Percentiles rank a stretch among this genome's conserved stretches.
Evolutionary conservation across 768 basidiomycete species (phyloP).

Genomic region (Roridomyces roridus): DNA sequence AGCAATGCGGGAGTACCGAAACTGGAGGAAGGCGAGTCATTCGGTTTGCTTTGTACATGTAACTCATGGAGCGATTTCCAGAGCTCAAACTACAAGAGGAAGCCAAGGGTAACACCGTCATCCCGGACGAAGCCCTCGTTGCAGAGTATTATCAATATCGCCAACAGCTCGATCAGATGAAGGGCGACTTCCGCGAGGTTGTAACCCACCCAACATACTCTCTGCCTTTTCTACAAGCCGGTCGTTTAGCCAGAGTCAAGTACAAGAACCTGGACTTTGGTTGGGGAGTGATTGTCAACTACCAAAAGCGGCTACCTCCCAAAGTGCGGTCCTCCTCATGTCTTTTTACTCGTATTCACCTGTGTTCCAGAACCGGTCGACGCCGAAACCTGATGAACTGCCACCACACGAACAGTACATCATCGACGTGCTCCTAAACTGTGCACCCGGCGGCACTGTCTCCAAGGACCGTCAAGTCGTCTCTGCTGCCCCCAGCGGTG

Average conservation of each 20-base stretch:
- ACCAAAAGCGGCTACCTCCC: slow-evolving; percentile 82
- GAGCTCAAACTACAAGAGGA: slow-evolving; percentile 81
- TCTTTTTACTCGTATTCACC: neutral
- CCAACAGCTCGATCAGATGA: slow-evolving; percentile 92
- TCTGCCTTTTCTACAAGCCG: slow-evolving; percentile 92
- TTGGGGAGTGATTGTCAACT: slow-evolving; percentile 95
- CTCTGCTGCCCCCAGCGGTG: slow-evolving; percentile 66
- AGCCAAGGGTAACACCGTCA: slow-evolving; percentile 62
- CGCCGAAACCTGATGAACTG: slow-evolving; percentile 70
- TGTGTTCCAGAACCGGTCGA: slow-evolving; percentile 60
- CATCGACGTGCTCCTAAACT: slow-evolving; percentile 89
- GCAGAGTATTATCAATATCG: slow-evolving; percentile 92
- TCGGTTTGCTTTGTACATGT: neutral
- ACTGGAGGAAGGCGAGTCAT: slow-evolving; percentile 76
- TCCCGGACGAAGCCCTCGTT: slow-evolving; percentile 85
- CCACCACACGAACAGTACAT: slow-evolving; percentile 91
- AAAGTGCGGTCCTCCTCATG: slow-evolving; percentile 57
- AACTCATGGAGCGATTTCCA: slow-evolving; percentile 34
- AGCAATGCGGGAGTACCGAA: slow-evolving; percentile 89
- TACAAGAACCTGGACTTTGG: slow-evolving; percentile 90
- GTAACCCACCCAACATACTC: slow-evolving; percentile 95
- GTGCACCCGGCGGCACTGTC: slow-evolving; percentile 64
- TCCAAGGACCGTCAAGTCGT: slow-evolving; percentile 64
- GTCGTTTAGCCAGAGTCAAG: slow-evolving; percentile 91
- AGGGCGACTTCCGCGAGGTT: slow-evolving; percentile 87